Base-by-base conservation (phyloP, 2,329 filamentous ascomycete genomes). In the Colletotrichum somersetense region DNA sequence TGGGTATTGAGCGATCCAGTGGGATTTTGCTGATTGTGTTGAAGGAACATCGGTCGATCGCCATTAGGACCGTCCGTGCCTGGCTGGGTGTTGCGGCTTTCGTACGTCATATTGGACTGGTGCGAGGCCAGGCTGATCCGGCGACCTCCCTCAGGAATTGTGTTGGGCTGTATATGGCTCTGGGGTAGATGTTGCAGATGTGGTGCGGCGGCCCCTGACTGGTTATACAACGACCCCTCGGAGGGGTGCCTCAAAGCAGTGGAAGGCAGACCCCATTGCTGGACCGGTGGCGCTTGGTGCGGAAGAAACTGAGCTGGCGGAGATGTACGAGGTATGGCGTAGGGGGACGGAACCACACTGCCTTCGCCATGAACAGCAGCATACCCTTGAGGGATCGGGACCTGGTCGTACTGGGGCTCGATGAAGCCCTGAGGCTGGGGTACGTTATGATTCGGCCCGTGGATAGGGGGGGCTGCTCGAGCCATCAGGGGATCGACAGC, bases 341-440 rank as follows among this genome's bases (percentile, higher is more conserved):
- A 80, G 18, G 77, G 76, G 1, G 79, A 75, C 1, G 77, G 79
- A 3, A 75, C 78, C n/a, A 76, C 62, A 16, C 69, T 75, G 26
- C 80, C 81, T 59, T 83, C 82, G 38, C 80, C 81, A 58, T 82
- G 80, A 5, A 83, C 82, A 18, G 80, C 74, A 8, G 73, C 68
- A 56, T 85, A 84, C 16, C 79, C 77, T 35, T 72, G 75, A 0
- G 83, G 83, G 46, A 84, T 83, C 1, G 83, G 81, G 1, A 84
- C 80, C 16, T 76, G 75, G 3, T 76, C 81, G 48, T 84, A 84
- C 38, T 77, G 77, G 16, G 78, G 81, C 57, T 83, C 82, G 35
- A 38, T 61, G 40, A 62, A 71, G 46, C 23, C 63, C 56, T 61
- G 66, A 46, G 11, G 18, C 20, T 52, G 46, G 42, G 62, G 50